Evolutionary conservation across 2,329 filamentous ascomycete species (phyloP).

Genomic region (Drechslerella dactyloides): DNA sequence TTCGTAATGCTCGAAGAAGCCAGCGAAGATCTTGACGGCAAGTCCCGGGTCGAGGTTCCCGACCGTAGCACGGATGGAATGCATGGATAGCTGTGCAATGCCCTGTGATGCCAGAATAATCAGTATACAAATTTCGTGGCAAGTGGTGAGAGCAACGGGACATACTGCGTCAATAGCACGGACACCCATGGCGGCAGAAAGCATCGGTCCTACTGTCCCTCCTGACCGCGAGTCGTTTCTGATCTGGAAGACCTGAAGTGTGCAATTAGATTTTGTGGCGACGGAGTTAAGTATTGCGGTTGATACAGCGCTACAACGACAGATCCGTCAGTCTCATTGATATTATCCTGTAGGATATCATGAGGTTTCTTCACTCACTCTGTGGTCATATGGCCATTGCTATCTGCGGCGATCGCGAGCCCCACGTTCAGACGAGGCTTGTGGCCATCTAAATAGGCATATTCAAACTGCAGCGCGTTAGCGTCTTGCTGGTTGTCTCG

Average conservation of each 20-base stretch:
- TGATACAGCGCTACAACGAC: constrained; percentile 67
- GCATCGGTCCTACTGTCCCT: constrained; percentile 92
- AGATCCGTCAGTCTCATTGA: constrained; percentile 7
- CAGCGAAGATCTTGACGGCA: constrained; percentile 86
- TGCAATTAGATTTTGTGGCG: constrained; percentile 73
- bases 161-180: constrained; percentile 74
- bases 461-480: constrained; percentile 65
- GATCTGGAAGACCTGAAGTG: constrained; percentile 90
- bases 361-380: constrained; percentile 60
- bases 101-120: constrained; percentile 60
- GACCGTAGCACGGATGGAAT: constrained; percentile 86
- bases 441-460: constrained; percentile 82
- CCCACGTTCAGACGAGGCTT: constrained; percentile 87
- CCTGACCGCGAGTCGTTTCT: constrained; percentile 87
- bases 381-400: constrained; percentile 95
- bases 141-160: not conserved
- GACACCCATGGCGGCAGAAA: constrained; percentile 80
- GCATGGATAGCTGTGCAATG: constrained; percentile 91
- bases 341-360: not conserved
- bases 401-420: constrained; percentile 77
- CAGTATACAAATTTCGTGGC: not conserved
- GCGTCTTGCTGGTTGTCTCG: not conserved
- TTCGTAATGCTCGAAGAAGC: constrained; percentile 86
- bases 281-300: constrained; percentile 79
- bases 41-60: constrained; percentile 84